These are phyloP conservation scores for Dysphania ambrosioides DNA, from an alignment of 148 eudicot genomes.

Conservation along the genomic window DNA sequence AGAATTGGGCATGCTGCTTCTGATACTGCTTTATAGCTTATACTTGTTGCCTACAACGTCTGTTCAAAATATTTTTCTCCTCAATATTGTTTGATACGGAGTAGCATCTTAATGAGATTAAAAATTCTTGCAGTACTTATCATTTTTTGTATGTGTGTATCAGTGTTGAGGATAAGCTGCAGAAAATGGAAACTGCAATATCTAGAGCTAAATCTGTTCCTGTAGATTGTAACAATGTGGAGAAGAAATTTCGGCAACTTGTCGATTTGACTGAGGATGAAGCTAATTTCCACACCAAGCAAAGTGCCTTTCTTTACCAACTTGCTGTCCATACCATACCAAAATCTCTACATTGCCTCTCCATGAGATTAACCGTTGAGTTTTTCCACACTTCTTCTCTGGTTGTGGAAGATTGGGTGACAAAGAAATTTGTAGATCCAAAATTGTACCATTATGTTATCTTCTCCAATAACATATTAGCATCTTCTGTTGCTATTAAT, in stretches of 20 bases:
- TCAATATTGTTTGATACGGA: not conserved
- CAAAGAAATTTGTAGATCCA: constrained; percentile 51
- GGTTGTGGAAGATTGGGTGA: constrained; percentile 43
- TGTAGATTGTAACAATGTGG: constrained; percentile 81
- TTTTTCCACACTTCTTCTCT: constrained; percentile 55
- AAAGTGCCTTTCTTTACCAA: constrained; percentile 92
- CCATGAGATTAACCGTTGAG: constrained; percentile 90
- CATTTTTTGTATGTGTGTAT: constrained; percentile 14
- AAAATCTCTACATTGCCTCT: constrained; percentile 86
- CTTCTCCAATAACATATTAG: constrained; percentile 81
- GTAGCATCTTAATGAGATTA: not conserved
- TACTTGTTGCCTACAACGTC: not conserved
- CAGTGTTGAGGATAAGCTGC: constrained; percentile 65
- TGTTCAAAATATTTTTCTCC: not conserved
- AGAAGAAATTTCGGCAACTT: constrained; percentile 94
- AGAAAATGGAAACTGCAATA: constrained; percentile 68
- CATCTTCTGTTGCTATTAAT: constrained; percentile 80
- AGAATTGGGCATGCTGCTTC: not conserved
- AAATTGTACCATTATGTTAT: constrained; percentile 71
- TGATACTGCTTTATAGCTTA: not conserved
- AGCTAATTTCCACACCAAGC: constrained; percentile 88
- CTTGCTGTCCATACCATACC: constrained; percentile 95
- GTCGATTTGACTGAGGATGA: constrained; percentile 96
- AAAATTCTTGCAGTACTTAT: not conserved
- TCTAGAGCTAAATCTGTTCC: constrained; percentile 62